Percentiles rank a stretch among this genome's conserved stretches.
Conservation (phyloP, 2,329 filamentous ascomycete species). For the Pseudocercospora pini-densiflorae region DNA sequence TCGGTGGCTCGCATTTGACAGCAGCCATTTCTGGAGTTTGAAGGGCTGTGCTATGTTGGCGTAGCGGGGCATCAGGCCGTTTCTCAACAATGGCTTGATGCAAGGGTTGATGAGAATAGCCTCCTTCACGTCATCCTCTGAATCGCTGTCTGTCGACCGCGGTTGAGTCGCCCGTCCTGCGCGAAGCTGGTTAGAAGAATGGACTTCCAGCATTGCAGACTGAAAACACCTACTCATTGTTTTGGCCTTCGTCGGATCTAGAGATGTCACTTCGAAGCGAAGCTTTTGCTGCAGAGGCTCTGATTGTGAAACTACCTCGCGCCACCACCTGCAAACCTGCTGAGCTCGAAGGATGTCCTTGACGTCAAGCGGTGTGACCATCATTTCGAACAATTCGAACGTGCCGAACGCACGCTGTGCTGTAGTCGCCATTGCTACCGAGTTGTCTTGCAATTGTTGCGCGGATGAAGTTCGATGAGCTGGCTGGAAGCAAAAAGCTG, state of each 20-base stretch:
- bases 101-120: not conserved
- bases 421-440: not conserved
- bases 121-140: not conserved
- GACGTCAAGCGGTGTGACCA: constrained; percentile 18
- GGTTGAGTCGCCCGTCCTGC: not conserved
- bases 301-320: not conserved
- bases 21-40: not conserved
- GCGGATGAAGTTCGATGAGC: too few species aligned
- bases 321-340: not conserved
- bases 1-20: not conserved
- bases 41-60: not conserved
- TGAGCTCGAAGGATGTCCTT: constrained; percentile 17
- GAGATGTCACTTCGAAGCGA: not conserved
- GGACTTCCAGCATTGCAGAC: too few species aligned
- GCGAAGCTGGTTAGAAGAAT: not conserved
- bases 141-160: not conserved
- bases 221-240: not conserved
- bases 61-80: not conserved
- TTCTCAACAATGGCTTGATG: not conserved
- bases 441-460: not conserved
- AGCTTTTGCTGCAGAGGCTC: not conserved
- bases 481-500: too few species aligned
- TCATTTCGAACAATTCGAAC: constrained; percentile 20
- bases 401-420: constrained; percentile 9
- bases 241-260: not conserved